Base-by-base conservation (phyloP, 495 filamentous ascomycete genomes). In the Trichoderma reesei region DNA sequence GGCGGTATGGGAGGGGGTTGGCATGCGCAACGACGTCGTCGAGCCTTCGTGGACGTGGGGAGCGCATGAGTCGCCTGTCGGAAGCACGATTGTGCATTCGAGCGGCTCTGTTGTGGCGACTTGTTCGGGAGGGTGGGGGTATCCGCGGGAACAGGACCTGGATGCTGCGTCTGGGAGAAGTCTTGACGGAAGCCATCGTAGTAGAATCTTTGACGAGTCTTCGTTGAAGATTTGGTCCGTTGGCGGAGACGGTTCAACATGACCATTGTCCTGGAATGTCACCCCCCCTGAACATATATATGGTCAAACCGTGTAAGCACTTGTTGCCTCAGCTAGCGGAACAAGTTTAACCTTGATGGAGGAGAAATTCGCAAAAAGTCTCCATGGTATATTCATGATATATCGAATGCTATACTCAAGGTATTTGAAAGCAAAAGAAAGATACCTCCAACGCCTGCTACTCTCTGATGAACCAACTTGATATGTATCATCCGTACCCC, bases 41-140 rank as follows among this genome's bases (percentile, higher is more conserved):
- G 74, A 80, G 64, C 80, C 82, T 31, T 72, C 74, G 46, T 86
- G 83, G 83, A 78, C 81, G 63, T 89, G 83, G 77, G 74, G 78
- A 56, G 80, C 82, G 5, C 84, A 89, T 72, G 74, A 79, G 59
- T 75, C 76, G 11, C 72, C 85, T 1, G 81, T 92, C 1, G 80
- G 85, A 3, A 85, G 84, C 41, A 78, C 85, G 20, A 78, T 84
- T 1, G 77, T 92, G 68, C 89, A 95, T 74, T 79, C 80, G 33
- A 80, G 77, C 65, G 88, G 88, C 4, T 82, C 78, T 59, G 85
- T 92, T 37, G 75, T 86, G 37, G 90, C 86, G n/a, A 92, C 88
- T 3, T 89, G 85, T 68, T 89, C 89, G 34, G 90, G 90, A 16
- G 63, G 48, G 0, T 65, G 63, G 63, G 63, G 26, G 37, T 46